Conservation (phyloP, 2,329 filamentous ascomycete genomes). For the Epichloe elymi region DNA sequence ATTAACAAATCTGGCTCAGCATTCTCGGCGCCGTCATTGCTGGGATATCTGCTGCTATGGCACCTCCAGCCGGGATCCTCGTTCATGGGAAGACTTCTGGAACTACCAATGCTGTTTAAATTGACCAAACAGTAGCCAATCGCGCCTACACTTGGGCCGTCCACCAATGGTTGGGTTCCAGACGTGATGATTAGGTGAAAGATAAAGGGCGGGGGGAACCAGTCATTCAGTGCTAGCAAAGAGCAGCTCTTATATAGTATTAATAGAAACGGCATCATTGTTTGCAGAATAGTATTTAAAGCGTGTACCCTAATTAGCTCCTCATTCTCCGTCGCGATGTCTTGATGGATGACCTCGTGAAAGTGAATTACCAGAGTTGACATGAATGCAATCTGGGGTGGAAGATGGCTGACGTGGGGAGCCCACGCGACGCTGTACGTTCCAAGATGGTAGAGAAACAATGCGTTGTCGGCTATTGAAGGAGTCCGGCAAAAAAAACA, state of each 20-base stretch:
- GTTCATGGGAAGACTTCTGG: not conserved
- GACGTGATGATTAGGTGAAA: not conserved
- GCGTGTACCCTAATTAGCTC: too few species aligned
- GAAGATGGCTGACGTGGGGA: too few species aligned
- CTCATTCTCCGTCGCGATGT: too few species aligned
- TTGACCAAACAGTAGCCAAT: not conserved
- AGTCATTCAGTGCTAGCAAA: not conserved
- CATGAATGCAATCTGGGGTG: too few species aligned
- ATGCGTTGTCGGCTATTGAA: too few species aligned
- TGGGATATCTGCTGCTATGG: conserved; percentile 8
- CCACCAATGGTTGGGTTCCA: too few species aligned
- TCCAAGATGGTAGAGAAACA: too few species aligned
- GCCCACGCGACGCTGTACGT: too few species aligned
- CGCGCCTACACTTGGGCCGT: not conserved
- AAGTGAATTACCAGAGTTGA: too few species aligned
- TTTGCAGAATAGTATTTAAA: not conserved
- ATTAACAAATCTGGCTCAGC: conserved; percentile 10
- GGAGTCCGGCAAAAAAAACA: too few species aligned
- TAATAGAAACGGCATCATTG: not conserved
- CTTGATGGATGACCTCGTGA: too few species aligned
- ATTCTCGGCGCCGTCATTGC: conserved; percentile 10
- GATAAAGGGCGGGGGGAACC: not conserved
- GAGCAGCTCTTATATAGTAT: not conserved
- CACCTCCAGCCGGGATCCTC: not conserved
- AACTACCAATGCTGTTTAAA: not conserved